A percentile compares a stretch with the other conserved stretches of the same genome.
These are phyloP conservation scores for Pseudogymnoascus sp. DNA, from an alignment of 2,329 filamentous ascomycete genomes.

Conservation along the genomic window DNA sequence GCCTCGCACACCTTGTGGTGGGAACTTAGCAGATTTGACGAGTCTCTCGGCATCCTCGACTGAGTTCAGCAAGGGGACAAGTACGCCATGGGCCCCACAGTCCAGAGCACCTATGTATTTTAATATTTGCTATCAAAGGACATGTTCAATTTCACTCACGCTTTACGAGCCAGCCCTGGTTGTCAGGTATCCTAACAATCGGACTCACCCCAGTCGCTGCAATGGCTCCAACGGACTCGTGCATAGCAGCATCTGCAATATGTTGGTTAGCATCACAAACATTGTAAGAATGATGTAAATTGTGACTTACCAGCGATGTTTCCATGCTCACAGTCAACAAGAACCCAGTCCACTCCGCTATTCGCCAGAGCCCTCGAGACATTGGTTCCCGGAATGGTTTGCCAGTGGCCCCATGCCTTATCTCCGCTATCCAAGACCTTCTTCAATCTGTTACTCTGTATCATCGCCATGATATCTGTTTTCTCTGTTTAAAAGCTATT, in stretches of 20 bases:
- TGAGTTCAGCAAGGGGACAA: conserved; percentile 48
- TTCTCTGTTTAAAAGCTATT: neutral
- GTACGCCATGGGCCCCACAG: conserved; percentile 48
- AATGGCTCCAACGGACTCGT: conserved; percentile 49
- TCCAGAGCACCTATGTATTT: conserved; percentile 44
- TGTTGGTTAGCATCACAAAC: conserved; percentile 7
- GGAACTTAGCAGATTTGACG: conserved; percentile 48
- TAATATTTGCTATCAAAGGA: conserved; percentile 18
- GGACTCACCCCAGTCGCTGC: conserved; percentile 48
- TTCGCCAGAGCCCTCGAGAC: conserved; percentile 52
- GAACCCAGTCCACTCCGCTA: conserved; percentile 58
- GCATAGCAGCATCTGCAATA: conserved; percentile 44
- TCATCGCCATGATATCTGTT: conserved; percentile 28
- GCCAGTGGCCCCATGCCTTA: conserved; percentile 49
- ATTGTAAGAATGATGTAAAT: neutral
- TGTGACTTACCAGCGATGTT: conserved; percentile 41
- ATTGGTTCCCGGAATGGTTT: conserved; percentile 55
- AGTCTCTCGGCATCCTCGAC: conserved; percentile 44
- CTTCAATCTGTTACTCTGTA: conserved; percentile 41
- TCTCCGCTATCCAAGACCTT: conserved; percentile 41
- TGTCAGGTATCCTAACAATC: conserved; percentile 50
- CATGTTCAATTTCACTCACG: conserved; percentile 32
- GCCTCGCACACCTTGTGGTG: conserved; percentile 45
- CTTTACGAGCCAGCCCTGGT: conserved; percentile 50
- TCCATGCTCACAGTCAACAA: conserved; percentile 53